Percentiles rank a stretch among this genome's conserved stretches.
These are phyloP conservation scores for Fusarium dlaminii DNA, from an alignment of 2,329 filamentous ascomycete species.

Conservation along the genomic window DNA sequence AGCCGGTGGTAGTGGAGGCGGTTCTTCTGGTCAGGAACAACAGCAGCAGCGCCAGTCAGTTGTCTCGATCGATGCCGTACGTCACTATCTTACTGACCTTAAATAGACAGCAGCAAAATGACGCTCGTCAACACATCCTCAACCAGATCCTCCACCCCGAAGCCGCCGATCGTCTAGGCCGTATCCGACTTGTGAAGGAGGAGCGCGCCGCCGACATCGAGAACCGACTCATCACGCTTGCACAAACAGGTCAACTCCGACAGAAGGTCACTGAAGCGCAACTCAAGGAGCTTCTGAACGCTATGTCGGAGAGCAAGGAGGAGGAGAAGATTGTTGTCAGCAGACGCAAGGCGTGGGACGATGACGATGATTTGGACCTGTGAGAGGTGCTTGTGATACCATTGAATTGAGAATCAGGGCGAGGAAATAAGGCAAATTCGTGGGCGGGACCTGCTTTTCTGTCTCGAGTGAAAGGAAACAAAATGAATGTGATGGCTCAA, in stretches of 20 bases:
- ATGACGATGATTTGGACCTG: slow-evolving; percentile 80
- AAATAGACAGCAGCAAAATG: slow-evolving; percentile 60
- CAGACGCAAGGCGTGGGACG: slow-evolving; percentile 83
- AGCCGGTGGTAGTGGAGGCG: slow-evolving; percentile 60
- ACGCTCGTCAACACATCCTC: slow-evolving; percentile 81
- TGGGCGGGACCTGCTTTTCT: slow-evolving; percentile 12
- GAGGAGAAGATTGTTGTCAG: slow-evolving; percentile 89
- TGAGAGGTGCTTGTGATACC: slow-evolving; percentile 43
- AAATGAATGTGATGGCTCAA: not conserved
- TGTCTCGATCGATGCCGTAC: not conserved
- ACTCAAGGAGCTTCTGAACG: slow-evolving; percentile 89
- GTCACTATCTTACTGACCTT: not conserved
- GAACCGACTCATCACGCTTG: slow-evolving; percentile 91
- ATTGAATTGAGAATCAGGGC: not conserved
- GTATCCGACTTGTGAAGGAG: slow-evolving; percentile 96
- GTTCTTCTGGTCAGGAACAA: slow-evolving; percentile 55
- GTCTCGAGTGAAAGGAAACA: slow-evolving; percentile 10
- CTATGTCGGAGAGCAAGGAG: slow-evolving; percentile 81
- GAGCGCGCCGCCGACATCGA: slow-evolving; percentile 90
- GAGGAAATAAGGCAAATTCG: not conserved
- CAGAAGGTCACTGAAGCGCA: slow-evolving; percentile 91
- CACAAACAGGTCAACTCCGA: slow-evolving; percentile 85
- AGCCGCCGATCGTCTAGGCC: slow-evolving; percentile 89
- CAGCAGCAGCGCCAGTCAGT: slow-evolving; percentile 67
- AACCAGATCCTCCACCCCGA: slow-evolving; percentile 94